These are phyloP conservation scores for Botrytis paeoniae DNA, from an alignment of 2,329 filamentous ascomycete genomes.

Conservation along the genomic window DNA sequence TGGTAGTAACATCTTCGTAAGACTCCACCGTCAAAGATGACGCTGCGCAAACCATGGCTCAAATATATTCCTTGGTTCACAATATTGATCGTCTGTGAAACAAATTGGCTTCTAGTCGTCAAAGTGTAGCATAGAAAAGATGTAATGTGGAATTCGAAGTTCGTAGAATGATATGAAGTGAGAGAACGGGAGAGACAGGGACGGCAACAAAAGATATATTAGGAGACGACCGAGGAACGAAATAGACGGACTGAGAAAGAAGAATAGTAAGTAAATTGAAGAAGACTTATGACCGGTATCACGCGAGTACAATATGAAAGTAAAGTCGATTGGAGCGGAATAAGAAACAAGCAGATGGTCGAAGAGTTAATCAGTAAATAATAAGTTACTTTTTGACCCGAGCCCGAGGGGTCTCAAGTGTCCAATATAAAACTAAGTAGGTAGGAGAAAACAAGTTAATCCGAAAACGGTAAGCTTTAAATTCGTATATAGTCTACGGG, in stretches of 20 bases:
- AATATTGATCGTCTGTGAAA: background rate
- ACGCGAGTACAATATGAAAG: slow-evolving; percentile 11
- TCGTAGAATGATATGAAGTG: background rate
- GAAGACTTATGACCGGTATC: slow-evolving; percentile 12
- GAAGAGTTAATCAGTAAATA: background rate
- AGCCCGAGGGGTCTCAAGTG: slow-evolving; percentile 2
- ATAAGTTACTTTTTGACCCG: background rate
- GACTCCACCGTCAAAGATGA: slow-evolving; percentile 38
- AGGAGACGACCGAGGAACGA: background rate
- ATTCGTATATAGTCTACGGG: background rate
- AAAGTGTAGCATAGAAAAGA: background rate
- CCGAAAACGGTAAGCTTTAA: background rate
- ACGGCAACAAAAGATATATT: background rate
- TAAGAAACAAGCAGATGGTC: background rate
- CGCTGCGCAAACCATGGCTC: slow-evolving; percentile 36
- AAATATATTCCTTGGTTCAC: background rate
- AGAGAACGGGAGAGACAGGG: too few species aligned
- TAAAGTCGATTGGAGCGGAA: slow-evolving; percentile 11
- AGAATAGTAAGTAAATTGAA: slow-evolving; percentile 5
- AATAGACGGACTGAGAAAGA: background rate
- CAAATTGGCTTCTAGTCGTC: background rate
- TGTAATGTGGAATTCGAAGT: background rate
- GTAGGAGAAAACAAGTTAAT: background rate
- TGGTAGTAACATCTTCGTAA: slow-evolving; percentile 29
- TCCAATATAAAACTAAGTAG: background rate